Base-by-base conservation (phyloP, 257 asterid species). In the Eustoma russellianum region DNA sequence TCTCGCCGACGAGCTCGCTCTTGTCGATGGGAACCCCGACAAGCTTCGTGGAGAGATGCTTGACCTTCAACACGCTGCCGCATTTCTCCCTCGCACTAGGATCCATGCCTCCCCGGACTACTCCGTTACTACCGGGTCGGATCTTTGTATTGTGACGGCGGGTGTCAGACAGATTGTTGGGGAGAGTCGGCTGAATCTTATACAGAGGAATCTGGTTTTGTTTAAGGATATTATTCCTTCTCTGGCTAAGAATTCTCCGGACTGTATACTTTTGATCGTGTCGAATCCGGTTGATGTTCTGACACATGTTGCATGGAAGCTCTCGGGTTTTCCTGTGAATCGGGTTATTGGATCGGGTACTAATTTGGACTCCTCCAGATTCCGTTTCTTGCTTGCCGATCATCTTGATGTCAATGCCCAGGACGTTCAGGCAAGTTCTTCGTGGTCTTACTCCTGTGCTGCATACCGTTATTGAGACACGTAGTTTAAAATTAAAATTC, bases 11-110 rank as follows among this genome's bases (percentile, higher is more conserved):
- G 95, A 78, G 51, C 77, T 88, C 17, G 73, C 81, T 52, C 84
- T 88, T 19, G 79, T 88, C 57, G 95, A 88, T 60, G 82, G 91
- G n/a, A 82, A 72, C 2, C 65, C 74, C n/a, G 85, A 82, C 57
- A 85, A 85, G 63, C 94, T 88, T 70, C 83, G 79, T 34, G 97
- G 97, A 33, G 97, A 85, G 70, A 72, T 85, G 73, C 89, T 88
- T 17, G 97, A 88, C 54, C 93, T 88, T 68, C 95, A 82, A 57
- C 97, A 80, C 81, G 92, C 95, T 19, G 95, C 95, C 38, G 94
- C 97, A 14, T 88, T 88, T 64, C 80, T 88, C 40, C 97, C 97
- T 33, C 73, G 97, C 13, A 83, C 93, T 5, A 80, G 72, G 55
- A 82, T 88, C 79, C 53, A 43, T 40, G 94, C 95, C 33, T 74